phyloP scores from a whole-genome alignment of 148 eudicot species.

The Nepenthes gracilis region DNA sequence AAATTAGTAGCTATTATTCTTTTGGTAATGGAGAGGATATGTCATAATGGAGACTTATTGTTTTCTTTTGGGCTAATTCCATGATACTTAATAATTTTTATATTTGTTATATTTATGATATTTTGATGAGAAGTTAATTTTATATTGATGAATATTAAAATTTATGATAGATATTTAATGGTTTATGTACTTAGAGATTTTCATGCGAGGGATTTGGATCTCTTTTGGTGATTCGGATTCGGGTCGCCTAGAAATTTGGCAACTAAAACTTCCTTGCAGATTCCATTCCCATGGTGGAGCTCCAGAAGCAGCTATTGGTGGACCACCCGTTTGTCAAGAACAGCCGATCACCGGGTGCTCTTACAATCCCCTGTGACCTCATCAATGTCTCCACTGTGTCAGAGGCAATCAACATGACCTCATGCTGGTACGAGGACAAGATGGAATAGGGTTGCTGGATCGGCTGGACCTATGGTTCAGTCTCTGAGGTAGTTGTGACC shows the following conservation, averaged over 20 bases:
- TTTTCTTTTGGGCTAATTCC: too few species aligned
- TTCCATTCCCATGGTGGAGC: constrained; percentile 7
- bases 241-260: constrained; percentile 2
- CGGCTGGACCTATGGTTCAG: constrained; percentile 11
- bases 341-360: constrained; percentile 7
- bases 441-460: constrained; percentile 9
- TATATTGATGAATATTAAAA: too few species aligned
- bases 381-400: constrained; percentile 4
- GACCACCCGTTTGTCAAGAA: constrained; percentile 8
- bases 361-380: constrained; percentile 4
- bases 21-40: too few species aligned
- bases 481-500: constrained; percentile 5
- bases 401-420: constrained; percentile 9
- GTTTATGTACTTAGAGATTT: background rate
- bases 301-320: constrained; percentile 1
- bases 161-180: too few species aligned
- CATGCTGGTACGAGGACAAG: constrained; percentile 12
- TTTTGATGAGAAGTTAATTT: too few species aligned
- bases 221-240: too few species aligned
- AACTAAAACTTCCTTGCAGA: constrained; percentile 7
- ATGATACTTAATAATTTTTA: too few species aligned
- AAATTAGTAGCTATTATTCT: too few species aligned
- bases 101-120: too few species aligned
- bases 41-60: too few species aligned
- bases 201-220: too few species aligned